Conservation (phyloP, 768 basidiomycete species). For the Amanita thiersii region DNA sequence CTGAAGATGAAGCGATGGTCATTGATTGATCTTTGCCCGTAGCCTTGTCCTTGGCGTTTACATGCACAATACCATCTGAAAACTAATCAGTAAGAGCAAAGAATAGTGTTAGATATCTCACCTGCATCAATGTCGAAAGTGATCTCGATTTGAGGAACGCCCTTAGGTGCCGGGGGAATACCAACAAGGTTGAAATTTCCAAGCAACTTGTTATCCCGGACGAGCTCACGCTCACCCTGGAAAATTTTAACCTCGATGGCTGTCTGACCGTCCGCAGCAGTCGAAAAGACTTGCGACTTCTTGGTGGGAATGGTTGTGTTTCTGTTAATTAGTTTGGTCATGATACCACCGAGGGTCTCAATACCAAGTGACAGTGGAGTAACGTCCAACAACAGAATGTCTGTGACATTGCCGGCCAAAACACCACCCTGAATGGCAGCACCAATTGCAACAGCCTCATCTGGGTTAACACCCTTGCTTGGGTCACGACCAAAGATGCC, state of each 20-base stretch:
- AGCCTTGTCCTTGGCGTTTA: constrained; percentile 92
- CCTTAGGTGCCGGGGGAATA: constrained; percentile 82
- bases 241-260: constrained; percentile 99
- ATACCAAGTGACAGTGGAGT: constrained; percentile 97
- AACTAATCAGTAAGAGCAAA: constrained; percentile 6
- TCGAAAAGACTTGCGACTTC: constrained; percentile 98
- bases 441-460: constrained; percentile 98
- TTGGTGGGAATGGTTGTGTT: constrained; percentile 99
- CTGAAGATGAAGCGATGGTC: constrained; percentile 97
- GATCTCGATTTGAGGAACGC: constrained; percentile 81
- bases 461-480: constrained; percentile 98
- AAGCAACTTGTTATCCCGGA: constrained; percentile 96
- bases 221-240: constrained; percentile 99
- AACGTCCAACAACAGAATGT: constrained; percentile 90
- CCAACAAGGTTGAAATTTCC: constrained; percentile 99
- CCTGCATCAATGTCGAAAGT: constrained; percentile 97
- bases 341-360: constrained; percentile 98
- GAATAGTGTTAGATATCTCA: constrained; percentile 20
- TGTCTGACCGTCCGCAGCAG: constrained; percentile 98
- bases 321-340: constrained; percentile 97
- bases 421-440: constrained; percentile 99
- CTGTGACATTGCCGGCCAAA: constrained; percentile 91
- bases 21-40: constrained; percentile 88
- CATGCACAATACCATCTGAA: constrained; percentile 91
- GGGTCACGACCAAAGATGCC: constrained; percentile 91